Conservation (phyloP, 2,329 filamentous ascomycete species). For the Pyricularia pennisetigena region DNA sequence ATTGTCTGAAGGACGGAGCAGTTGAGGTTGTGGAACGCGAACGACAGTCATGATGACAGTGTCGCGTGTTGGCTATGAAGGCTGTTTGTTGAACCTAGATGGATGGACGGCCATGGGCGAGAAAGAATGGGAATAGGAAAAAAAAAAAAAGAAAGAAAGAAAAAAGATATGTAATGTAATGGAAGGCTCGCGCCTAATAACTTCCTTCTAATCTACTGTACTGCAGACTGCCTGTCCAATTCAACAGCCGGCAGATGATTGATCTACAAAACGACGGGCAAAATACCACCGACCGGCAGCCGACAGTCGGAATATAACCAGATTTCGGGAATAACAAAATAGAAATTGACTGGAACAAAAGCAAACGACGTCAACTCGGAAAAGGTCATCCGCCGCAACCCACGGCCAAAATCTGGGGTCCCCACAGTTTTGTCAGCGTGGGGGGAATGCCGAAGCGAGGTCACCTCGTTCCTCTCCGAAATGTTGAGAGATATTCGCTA, state of each 20-base stretch:
- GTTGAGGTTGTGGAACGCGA: not conserved
- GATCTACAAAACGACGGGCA: not conserved
- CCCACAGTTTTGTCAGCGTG: not conserved
- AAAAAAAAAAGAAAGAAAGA: not conserved
- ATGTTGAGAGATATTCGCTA: not conserved
- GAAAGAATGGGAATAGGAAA: not conserved
- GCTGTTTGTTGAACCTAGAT: not conserved
- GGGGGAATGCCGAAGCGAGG: not conserved
- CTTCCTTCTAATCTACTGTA: no score
- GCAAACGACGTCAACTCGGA: not conserved
- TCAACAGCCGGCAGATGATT: not conserved
- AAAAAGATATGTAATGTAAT: not conserved
- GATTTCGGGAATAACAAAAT: not conserved
- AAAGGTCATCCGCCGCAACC: not conserved
- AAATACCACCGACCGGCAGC: not conserved
- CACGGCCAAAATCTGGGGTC: not conserved
- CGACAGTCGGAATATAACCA: not conserved
- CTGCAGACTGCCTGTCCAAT: not conserved
- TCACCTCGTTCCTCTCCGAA: not conserved
- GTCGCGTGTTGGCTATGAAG: not conserved
- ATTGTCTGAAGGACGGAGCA: constrained; percentile 32
- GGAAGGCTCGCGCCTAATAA: not conserved
- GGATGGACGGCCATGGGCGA: not conserved
- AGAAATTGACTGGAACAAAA: not conserved
- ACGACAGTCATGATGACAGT: not conserved